Evolutionary conservation across 176 grass and related monocot species (phyloP), one percentile per base, ranked within the genome.

Genomic region (Musa itinerans): DNA sequence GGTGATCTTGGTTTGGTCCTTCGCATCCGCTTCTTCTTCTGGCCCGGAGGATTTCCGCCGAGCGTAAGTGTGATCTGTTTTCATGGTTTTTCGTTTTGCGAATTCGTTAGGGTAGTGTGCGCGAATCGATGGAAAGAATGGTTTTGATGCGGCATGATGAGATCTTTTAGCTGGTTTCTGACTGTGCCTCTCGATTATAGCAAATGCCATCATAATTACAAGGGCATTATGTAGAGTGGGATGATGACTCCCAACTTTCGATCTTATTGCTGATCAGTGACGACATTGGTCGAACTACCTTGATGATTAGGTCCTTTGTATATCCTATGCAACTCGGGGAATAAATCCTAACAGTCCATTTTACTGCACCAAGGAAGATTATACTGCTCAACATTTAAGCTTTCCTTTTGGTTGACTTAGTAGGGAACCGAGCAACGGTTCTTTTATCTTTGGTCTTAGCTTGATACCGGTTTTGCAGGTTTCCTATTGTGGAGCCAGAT

Each of bases 401-500:
- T 27, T 57, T 14, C 53, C 1, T 74, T 14, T 9, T 19, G 52
- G 51, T 57, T 74, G 14, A 26, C 12, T 70, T 70, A 70, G 17
- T 8, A 49, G 10, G 68, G 20, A 2, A 43, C 34, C 34, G 34
- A 43, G 4, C 34, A 43, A 23, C 2, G 19, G 2, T 57, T 56
- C 9, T 74, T 54, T 56, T 56, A 15, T 74, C 20, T 43, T 16
- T 56, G 11, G 53, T 56, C 72, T 56, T 74, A 56, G 53, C 72
- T 15, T 57, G 21, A 17, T 57, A 0, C 15, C 26, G 10, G 8
- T 70, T 27, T 29, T 57, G 53, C 72, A 98, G 90, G 80, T 98
- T 98, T 75, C 90, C 88, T 69, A 91, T 98, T 50, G 86, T 98
- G 52, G 90, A 98, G 84, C 94, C 94, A 87, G 94, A 98, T 85